Conservation (phyloP, 306 rosid species). For the Cicer cuneatum region DNA sequence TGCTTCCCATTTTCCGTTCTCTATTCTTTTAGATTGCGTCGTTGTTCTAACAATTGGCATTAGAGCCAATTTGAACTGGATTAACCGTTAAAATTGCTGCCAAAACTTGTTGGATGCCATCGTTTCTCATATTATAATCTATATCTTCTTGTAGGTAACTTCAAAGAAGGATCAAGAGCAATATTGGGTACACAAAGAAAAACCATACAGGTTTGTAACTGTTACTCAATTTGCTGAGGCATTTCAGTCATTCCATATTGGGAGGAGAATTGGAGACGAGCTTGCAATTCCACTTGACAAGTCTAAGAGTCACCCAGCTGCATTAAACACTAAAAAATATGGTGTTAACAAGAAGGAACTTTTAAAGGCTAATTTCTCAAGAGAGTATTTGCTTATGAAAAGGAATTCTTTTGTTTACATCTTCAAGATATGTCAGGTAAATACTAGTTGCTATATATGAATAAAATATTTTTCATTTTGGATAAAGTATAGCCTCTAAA, state of each 20-base stretch:
- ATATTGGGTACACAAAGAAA: slow-evolving; percentile 50
- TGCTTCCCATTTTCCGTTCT: too few relatives aligned
- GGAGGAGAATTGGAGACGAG: slow-evolving; percentile 39
- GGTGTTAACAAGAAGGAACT: slow-evolving; percentile 50
- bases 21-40: too few relatives aligned
- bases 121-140: neutral
- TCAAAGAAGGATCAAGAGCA: slow-evolving; percentile 63
- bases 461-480: neutral
- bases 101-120: too few relatives aligned
- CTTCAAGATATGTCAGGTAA: slow-evolving; percentile 53
- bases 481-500: too few relatives aligned
- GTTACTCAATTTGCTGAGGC: slow-evolving; percentile 53
- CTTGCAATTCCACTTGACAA: slow-evolving; percentile 52
- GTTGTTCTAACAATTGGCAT: too few relatives aligned
- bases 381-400: slow-evolving; percentile 60
- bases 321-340: slow-evolving; percentile 48
- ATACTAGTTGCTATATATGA: neutral
- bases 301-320: slow-evolving; percentile 56
- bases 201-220: slow-evolving; percentile 52
- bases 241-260: slow-evolving; percentile 52
- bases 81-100: too few relatives aligned
- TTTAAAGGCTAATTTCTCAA: slow-evolving; percentile 51
- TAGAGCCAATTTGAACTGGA: too few relatives aligned
- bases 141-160: slow-evolving; percentile 36
- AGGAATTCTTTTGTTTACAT: slow-evolving; percentile 53